These are phyloP conservation scores for Lantana camara DNA, from an alignment of 257 asterid genomes.

Conservation along the genomic window DNA sequence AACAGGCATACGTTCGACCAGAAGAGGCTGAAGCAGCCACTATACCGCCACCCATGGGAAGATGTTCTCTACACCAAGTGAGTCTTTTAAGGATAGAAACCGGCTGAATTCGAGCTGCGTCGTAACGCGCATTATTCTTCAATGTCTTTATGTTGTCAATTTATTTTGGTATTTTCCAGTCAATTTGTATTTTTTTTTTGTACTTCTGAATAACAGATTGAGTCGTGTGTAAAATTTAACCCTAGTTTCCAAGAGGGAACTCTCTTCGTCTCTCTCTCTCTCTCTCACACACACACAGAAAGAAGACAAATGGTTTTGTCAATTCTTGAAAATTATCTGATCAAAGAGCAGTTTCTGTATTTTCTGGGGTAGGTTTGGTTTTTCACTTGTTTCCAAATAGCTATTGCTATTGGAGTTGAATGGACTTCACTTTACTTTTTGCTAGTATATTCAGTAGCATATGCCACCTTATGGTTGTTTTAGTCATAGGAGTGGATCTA, in stretches of 20 bases:
- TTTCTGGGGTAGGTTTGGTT: background rate
- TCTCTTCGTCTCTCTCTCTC: conserved; percentile 22
- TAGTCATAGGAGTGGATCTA: too few species aligned
- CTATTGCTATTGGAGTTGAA: too few species aligned
- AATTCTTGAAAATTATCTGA: conserved; percentile 9
- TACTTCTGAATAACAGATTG: conserved; percentile 29
- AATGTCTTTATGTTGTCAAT: conserved; percentile 28
- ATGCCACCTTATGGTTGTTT: too few species aligned
- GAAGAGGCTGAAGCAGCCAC: conserved; percentile 97
- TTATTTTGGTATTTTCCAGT: conserved; percentile 34
- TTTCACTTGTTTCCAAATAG: conserved; percentile 7
- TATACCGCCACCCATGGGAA: conserved; percentile 99
- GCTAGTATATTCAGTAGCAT: too few species aligned
- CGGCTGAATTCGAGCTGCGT: conserved; percentile 1
- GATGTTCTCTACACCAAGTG: conserved; percentile 99
- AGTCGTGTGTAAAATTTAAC: conserved; percentile 29
- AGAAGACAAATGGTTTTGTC: conserved; percentile 14
- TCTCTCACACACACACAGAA: background rate
- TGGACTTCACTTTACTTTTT: conserved; percentile 6
- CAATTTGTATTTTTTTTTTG: conserved; percentile 37
- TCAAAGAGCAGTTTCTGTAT: background rate
- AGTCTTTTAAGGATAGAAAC: conserved; percentile 23
- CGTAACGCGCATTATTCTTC: conserved; percentile 20
- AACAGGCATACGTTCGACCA: conserved; percentile 97
- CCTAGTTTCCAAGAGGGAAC: conserved; percentile 20